phyloP scores from a whole-genome alignment of 108 stramenopile genomes.

The Cylindrotheca fusiformis region DNA sequence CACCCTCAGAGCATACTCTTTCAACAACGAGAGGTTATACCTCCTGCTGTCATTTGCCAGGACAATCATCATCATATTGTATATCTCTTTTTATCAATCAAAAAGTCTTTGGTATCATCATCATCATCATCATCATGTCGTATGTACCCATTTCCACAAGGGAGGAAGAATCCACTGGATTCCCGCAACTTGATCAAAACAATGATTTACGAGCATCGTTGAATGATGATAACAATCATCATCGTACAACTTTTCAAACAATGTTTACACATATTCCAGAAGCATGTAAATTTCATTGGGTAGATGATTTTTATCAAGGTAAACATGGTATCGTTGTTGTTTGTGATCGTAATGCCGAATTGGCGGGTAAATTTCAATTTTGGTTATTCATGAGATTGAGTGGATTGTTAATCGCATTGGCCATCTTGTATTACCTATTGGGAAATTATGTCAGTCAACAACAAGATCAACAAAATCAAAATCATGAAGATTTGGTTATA shows the following conservation, averaged over 20 bases:
- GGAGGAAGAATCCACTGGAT: too few relatives aligned
- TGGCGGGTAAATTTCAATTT: conserved; percentile 6
- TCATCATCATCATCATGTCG: too few relatives aligned
- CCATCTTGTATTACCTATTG: conserved; percentile 5
- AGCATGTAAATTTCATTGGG: conserved; percentile 10
- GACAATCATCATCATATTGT: too few relatives aligned
- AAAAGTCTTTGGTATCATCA: too few relatives aligned
- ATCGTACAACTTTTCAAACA: not conserved
- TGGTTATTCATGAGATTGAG: conserved; percentile 4
- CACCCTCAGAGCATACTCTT: too few relatives aligned
- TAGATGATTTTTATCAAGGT: conserved; percentile 16
- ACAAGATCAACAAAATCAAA: too few relatives aligned
- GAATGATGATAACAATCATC: not conserved
- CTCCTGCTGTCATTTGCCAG: too few relatives aligned
- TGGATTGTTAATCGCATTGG: not conserved
- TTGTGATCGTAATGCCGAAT: conserved; percentile 16
- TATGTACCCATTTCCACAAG: too few relatives aligned
- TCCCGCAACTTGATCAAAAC: not conserved
- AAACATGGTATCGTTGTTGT: conserved; percentile 16
- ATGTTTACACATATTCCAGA: not conserved
- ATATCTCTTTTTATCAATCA: too few relatives aligned
- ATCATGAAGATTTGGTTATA: conserved; percentile 2
- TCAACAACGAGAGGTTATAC: too few relatives aligned
- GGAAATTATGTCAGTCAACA: not conserved
- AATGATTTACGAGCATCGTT: not conserved